Evolutionary conservation across 176 grass and related monocot species (phyloP), one percentile per base, ranked within the genome.

Genomic region (Cenchrus purpureus): DNA sequence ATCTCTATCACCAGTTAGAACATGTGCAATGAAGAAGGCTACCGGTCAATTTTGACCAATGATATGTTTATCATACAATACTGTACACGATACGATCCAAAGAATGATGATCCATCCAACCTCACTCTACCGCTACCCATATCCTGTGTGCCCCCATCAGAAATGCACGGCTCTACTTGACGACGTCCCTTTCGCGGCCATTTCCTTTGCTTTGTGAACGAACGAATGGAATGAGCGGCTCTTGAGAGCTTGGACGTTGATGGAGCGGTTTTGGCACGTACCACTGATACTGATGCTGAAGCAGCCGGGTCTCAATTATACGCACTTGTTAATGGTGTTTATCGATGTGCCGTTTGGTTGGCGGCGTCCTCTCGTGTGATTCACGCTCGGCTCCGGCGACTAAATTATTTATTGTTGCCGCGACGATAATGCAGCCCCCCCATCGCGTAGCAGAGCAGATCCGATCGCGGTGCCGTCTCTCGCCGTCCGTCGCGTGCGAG

Each of bases 361-460:
- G 49, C 8, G 79, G 40, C 56, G 42, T 16, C 71, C 80, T 46
- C 77, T 46, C 77, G 71, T 63, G 43, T 81, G 82, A 12, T 81
- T 76, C 44, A 83, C 79, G 84, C 73, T 83, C n/a, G 0, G 20
- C 12, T 46, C 34, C 34, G 48, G 69, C 14, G 69, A 53, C 49
- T 73, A 28, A 51, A 67, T 78, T 71, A 46, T 44, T 44, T n/a
- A 79, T 8, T 76, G 64, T 62, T 45, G 52, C 53, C 53, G 77
- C 42, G 5, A 63, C 20, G 61, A 51, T 51, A 51, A 51, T 51
- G 9, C 53, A 31, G 45, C 29, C 1, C 77, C 29, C 1, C 77
- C 16, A 8, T 14, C 13, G 51, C 9, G 51, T 14, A 25, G 51
- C 37, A 40, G 12, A 25, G 59, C 76, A 58, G 49, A 57, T 86